Evolutionary conservation across 441 rosid genomes (phyloP).

Genomic region (Jatropha podagrica): DNA sequence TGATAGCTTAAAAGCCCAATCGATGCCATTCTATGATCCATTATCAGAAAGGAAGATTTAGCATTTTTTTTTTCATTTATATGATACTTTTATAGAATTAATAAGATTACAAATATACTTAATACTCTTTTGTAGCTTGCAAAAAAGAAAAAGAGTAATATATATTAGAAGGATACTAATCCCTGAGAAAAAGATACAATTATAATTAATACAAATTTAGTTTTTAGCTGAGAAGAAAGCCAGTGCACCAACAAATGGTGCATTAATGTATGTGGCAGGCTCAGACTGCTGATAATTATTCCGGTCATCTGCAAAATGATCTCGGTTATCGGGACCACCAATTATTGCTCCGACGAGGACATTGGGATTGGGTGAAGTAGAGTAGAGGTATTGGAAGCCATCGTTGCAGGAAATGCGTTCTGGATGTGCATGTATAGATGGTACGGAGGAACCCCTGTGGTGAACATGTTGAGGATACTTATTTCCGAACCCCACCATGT

Average conservation of each 20-base stretch:
- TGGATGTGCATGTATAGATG: constrained; percentile 54
- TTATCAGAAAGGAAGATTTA: no score
- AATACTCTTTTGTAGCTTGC: background rate
- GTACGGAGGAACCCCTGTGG: constrained; percentile 90
- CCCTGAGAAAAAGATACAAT: background rate
- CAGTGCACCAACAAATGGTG: constrained; percentile 81
- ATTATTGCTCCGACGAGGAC: constrained; percentile 68
- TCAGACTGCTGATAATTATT: constrained; percentile 74
- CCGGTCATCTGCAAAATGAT: constrained; percentile 62
- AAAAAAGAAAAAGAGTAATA: background rate
- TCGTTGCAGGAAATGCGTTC: constrained; percentile 43
- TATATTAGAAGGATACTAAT: background rate
- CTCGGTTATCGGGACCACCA: constrained; percentile 73
- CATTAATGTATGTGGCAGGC: constrained; percentile 83
- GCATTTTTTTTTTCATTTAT: no score
- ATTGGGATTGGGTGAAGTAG: constrained; percentile 65
- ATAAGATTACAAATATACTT: background rate
- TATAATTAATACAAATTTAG: background rate
- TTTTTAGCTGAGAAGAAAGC: constrained; percentile 57
- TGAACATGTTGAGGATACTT: constrained; percentile 69
- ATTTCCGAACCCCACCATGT: constrained; percentile 81
- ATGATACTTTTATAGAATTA: no score
- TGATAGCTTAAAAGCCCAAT: no score
- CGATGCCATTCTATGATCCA: no score
- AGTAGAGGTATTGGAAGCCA: constrained; percentile 58